Evolutionary conservation across 75 land plant species (phyloP).

Genomic region (Ceratopteris richardii): DNA sequence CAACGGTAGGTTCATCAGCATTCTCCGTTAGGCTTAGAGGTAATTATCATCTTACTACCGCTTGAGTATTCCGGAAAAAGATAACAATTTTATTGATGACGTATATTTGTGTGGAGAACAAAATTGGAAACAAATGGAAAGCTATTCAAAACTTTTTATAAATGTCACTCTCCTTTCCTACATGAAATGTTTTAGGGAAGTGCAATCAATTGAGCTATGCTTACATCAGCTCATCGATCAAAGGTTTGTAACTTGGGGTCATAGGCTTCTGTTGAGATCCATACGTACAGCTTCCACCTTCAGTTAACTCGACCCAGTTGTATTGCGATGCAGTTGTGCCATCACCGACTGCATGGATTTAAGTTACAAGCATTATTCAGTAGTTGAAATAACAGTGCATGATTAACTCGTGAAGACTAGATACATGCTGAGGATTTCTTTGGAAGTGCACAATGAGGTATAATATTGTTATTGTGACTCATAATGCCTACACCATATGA

Average conservation of each 20-base stretch:
- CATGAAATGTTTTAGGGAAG: no score
- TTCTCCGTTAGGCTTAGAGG: not conserved
- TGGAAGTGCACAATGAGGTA: no score
- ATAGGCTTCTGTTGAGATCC: constrained; percentile 2
- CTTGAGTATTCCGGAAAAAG: no score
- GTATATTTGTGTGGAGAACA: no score
- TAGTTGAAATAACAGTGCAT: not conserved
- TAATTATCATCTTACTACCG: no score
- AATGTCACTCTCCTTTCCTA: no score
- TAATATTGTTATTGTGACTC: no score
- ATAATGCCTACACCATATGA: no score
- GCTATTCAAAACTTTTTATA: no score
- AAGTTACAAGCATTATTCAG: not conserved
- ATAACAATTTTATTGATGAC: no score
- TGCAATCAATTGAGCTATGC: not conserved
- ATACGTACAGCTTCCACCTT: constrained; percentile 12
- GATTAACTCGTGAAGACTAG: not conserved
- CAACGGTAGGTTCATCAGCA: not conserved
- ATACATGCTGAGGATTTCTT: no score
- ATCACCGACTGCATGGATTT: constrained; percentile 19
- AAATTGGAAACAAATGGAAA: no score
- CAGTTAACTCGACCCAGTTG: constrained; percentile 16
- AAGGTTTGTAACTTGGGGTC: constrained; percentile 18
- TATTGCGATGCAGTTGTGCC: constrained; percentile 14
- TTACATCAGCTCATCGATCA: constrained; percentile 35